phyloP scores from a whole-genome alignment of 202 grass and related monocot species.

The Alloteropsis angusta region DNA sequence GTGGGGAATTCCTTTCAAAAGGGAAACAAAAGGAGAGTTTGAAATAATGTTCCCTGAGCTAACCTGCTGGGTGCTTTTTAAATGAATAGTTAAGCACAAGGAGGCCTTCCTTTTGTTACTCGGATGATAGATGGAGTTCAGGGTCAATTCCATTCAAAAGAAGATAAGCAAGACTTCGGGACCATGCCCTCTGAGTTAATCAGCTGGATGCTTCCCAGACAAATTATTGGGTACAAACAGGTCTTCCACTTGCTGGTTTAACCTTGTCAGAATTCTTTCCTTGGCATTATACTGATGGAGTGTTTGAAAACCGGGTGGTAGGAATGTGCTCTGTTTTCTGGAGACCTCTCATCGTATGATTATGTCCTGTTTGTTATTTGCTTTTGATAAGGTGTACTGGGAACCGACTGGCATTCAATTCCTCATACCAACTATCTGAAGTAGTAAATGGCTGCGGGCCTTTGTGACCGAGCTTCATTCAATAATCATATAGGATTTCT shows the following conservation, averaged over 20 bases:
- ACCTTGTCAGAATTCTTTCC: slow-evolving; percentile 8
- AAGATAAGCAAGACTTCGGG: background rate
- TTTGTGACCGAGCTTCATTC: background rate
- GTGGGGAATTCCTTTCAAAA: background rate
- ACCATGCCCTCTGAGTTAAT: slow-evolving; percentile 6
- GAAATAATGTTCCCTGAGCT: slow-evolving; percentile 16
- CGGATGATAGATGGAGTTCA: background rate
- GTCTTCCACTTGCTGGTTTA: slow-evolving; percentile 24
- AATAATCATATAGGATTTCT: slow-evolving; percentile 31
- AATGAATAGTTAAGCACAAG: slow-evolving; percentile 26
- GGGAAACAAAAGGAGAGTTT: background rate
- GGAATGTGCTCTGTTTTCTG: background rate
- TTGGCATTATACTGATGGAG: slow-evolving; percentile 15
- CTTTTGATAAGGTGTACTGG: slow-evolving; percentile 8
- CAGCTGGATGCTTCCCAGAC: slow-evolving; percentile 16
- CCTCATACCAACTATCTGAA: slow-evolving; percentile 15
- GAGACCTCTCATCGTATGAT: slow-evolving; percentile 13
- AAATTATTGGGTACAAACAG: slow-evolving; percentile 22
- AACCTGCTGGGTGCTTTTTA: slow-evolving; percentile 8
- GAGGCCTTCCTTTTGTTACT: slow-evolving; percentile 11
- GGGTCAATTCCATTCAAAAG: background rate
- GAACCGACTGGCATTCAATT: slow-evolving; percentile 5
- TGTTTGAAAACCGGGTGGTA: background rate
- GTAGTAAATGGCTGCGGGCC: slow-evolving; percentile 7
- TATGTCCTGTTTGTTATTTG: background rate